These are phyloP conservation scores for Paspalum vaginatum DNA, from an alignment of 176 grass and related monocot genomes.

Conservation along the genomic window DNA sequence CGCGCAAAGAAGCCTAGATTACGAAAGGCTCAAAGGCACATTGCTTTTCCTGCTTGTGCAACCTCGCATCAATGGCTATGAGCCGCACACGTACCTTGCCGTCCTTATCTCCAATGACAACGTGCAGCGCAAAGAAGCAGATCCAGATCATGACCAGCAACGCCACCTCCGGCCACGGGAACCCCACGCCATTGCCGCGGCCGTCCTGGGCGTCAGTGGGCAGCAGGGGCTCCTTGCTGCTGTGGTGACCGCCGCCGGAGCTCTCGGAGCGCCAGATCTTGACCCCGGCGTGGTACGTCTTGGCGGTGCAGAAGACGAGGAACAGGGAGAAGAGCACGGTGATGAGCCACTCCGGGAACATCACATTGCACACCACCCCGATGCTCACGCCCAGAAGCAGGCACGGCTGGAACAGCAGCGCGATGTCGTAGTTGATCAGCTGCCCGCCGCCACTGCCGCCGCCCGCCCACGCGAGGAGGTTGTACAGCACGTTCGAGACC, in stretches of 20 bases:
- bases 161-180: constrained; percentile 65
- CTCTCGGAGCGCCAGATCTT: constrained; percentile 68
- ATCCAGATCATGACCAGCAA: constrained; percentile 66
- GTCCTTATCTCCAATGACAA: constrained; percentile 73
- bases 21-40: background rate
- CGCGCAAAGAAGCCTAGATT: background rate
- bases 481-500: constrained; percentile 67
- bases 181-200: background rate
- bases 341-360: constrained; percentile 94
- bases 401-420: constrained; percentile 72
- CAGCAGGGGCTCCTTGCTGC: constrained; percentile 48
- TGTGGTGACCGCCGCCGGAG: background rate
- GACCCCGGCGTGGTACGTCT: constrained; percentile 64
- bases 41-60: background rate
- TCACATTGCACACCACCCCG: constrained; percentile 78
- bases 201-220: background rate
- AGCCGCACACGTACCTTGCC: constrained; percentile 62
- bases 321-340: constrained; percentile 65
- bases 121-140: constrained; percentile 81
- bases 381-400: constrained; percentile 83
- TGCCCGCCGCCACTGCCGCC: background rate
- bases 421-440: constrained; percentile 73
- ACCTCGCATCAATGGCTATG: background rate
- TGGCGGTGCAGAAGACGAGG: constrained; percentile 68
- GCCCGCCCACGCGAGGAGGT: constrained; percentile 43